Evolutionary conservation across 2,329 filamentous ascomycete genomes (phyloP).

Genomic region (Fusarium penzigii): DNA sequence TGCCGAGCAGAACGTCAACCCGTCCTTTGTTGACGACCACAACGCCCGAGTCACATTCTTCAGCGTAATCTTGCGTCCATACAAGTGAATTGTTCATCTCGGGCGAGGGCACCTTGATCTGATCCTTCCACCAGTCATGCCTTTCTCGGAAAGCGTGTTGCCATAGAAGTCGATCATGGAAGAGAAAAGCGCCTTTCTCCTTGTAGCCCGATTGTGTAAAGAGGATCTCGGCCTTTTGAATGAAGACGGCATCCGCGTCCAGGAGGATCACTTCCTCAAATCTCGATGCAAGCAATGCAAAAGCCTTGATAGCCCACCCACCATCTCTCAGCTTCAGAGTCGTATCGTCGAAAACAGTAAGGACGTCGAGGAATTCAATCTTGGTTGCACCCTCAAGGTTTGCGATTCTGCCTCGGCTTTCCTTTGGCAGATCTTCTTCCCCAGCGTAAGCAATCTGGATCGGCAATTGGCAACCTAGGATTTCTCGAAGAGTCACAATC

Average conservation of each 20-base stretch:
- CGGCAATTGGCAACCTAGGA: conserved; percentile 30
- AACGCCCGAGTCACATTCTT: conserved; percentile 43
- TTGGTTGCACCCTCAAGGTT: conserved; percentile 8
- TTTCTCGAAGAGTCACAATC: conserved; percentile 31
- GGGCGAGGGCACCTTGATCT: conserved; percentile 35
- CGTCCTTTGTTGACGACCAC: conserved; percentile 42
- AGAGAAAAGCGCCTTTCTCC: conserved; percentile 37
- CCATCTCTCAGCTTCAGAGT: conserved; percentile 30
- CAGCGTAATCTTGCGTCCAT: conserved; percentile 40
- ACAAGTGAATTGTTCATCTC: conserved; percentile 35
- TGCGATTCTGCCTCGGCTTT: conserved; percentile 23
- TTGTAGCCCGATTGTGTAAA: conserved; percentile 31
- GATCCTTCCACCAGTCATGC: conserved; percentile 38
- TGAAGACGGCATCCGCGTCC: conserved; percentile 41
- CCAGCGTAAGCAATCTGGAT: conserved; percentile 39
- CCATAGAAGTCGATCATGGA: conserved; percentile 42
- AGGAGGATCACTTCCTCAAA: conserved; percentile 41
- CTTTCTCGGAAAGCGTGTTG: conserved; percentile 33
- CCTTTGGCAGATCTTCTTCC: conserved; percentile 31
- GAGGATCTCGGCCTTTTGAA: conserved; percentile 37
- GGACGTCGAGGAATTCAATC: conserved; percentile 35
- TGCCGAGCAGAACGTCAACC: conserved; percentile 34
- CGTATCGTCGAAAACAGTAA: conserved; percentile 33
- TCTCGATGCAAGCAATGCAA: conserved; percentile 37
- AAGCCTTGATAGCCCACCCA: conserved; percentile 42